Evolutionary conservation across 345 rosid genomes (phyloP).

Genomic region (Cardiospermum halicacabum): DNA sequence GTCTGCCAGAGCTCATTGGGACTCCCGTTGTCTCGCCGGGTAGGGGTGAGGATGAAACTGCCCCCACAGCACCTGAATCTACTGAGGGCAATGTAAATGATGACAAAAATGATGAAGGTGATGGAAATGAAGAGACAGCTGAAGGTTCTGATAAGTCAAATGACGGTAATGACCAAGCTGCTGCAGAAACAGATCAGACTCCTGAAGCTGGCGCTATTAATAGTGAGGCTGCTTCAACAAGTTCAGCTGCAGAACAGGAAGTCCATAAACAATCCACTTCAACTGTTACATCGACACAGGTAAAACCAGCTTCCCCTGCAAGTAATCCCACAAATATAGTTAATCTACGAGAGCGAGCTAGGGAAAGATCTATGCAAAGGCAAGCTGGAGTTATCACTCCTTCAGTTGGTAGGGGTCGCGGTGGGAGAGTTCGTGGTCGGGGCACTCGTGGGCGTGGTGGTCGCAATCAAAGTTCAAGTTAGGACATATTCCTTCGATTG

Average conservation of each 20-base stretch:
- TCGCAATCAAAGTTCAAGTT: conserved; percentile 45
- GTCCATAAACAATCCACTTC: conserved; percentile 26
- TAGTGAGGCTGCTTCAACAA: conserved; percentile 23
- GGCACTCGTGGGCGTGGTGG: conserved; percentile 38
- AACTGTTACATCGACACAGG: conserved; percentile 35
- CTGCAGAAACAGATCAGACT: conserved; percentile 29
- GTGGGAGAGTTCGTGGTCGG: conserved; percentile 47
- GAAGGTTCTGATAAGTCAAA: conserved; percentile 58
- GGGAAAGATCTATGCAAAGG: conserved; percentile 46
- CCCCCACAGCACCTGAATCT: conserved; percentile 27
- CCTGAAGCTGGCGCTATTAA: conserved; percentile 24
- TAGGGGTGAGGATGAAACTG: conserved; percentile 46
- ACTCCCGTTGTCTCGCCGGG: conserved; percentile 63
- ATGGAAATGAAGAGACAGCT: conserved; percentile 33
- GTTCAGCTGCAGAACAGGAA: conserved; percentile 24
- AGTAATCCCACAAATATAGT: conserved; percentile 40
- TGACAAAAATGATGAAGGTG: conserved; percentile 64
- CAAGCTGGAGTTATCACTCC: conserved; percentile 41
- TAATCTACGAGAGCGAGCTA: conserved; percentile 52
- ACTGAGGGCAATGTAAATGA: conserved; percentile 44
- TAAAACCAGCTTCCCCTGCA: conserved; percentile 42
- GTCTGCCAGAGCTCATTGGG: conserved; percentile 34
- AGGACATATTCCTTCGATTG: conserved; percentile 18
- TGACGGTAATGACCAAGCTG: conserved; percentile 36
- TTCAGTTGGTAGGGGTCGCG: conserved; percentile 38